phyloP scores from a whole-genome alignment of 2,329 filamentous ascomycete species.

The Clonostachys sp. region DNA sequence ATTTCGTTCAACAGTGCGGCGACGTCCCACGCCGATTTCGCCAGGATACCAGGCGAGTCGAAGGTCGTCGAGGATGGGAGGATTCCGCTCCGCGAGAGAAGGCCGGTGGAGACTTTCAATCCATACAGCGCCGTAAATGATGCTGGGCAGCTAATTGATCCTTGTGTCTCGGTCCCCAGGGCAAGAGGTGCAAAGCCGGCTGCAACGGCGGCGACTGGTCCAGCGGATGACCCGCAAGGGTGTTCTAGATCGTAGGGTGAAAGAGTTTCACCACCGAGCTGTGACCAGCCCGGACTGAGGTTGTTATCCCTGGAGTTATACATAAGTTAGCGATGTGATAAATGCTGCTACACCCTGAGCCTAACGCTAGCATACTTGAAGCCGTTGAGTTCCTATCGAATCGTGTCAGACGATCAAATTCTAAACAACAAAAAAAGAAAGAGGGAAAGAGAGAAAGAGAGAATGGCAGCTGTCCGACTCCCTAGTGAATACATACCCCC shows the following conservation, averaged over 20 bases:
- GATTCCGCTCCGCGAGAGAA: constrained; percentile 60
- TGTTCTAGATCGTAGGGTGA: constrained; percentile 44
- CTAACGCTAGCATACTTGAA: neutral
- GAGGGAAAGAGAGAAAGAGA: neutral
- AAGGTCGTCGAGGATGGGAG: constrained; percentile 65
- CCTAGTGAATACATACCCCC: no score
- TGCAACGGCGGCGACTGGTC: constrained; percentile 59
- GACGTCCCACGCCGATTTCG: constrained; percentile 64
- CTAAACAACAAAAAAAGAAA: neutral
- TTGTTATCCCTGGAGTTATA: constrained; percentile 65
- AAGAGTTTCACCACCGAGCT: constrained; percentile 57
- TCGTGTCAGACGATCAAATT: constrained; percentile 66
- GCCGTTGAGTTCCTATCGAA: constrained; percentile 48
- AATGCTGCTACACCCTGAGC: neutral
- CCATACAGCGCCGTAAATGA: constrained; percentile 66
- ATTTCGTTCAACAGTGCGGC: neutral
- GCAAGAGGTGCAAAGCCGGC: constrained; percentile 60
- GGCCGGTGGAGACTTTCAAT: constrained; percentile 71
- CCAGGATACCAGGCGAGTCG: constrained; percentile 66
- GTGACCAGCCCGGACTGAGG: constrained; percentile 8
- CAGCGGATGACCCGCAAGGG: constrained; percentile 58
- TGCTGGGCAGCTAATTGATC: constrained; percentile 67
- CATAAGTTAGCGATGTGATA: neutral
- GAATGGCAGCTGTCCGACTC: no score
- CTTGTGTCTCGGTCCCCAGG: constrained; percentile 66